phyloP scores from a whole-genome alignment of 331 rosid genomes.

The Pyracantha coccinea region DNA sequence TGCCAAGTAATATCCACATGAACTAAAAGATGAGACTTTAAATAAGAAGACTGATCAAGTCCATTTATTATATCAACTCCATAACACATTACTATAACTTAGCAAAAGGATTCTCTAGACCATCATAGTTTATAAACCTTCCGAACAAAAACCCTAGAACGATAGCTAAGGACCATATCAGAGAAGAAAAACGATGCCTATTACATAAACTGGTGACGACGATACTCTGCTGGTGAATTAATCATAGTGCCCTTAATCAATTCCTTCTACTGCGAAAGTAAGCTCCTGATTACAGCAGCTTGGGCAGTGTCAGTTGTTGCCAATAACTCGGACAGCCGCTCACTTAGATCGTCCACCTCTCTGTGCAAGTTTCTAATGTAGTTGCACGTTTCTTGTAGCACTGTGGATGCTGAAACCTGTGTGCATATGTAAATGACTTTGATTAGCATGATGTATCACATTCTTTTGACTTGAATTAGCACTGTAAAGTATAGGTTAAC shows the following conservation, averaged over 20 bases:
- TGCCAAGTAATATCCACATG: neutral
- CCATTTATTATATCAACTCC: constrained; percentile 4
- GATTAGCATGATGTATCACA: neutral
- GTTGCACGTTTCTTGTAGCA: constrained; percentile 85
- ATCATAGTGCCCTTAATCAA: neutral
- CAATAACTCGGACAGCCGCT: constrained; percentile 71
- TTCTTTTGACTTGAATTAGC: neutral
- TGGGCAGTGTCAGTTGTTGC: constrained; percentile 75
- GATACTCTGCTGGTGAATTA: neutral
- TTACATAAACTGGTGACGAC: constrained; percentile 10
- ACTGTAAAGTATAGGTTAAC: neutral
- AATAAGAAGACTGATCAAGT: neutral
- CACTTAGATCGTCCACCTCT: constrained; percentile 85
- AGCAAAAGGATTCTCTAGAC: neutral
- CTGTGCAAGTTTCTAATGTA: constrained; percentile 73
- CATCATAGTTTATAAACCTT: neutral
- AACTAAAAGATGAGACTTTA: neutral
- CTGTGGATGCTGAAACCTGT: constrained; percentile 71
- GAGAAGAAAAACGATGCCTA: neutral
- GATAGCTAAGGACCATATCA: neutral
- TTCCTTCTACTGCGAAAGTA: constrained; percentile 53
- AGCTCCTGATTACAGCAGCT: constrained; percentile 81
- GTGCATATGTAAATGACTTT: neutral
- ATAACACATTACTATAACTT: neutral
- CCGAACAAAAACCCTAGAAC: neutral